Evolutionary conservation across 2,329 filamentous ascomycete genomes (phyloP).

Genomic region (Calonectria pseudoreteaudii): DNA sequence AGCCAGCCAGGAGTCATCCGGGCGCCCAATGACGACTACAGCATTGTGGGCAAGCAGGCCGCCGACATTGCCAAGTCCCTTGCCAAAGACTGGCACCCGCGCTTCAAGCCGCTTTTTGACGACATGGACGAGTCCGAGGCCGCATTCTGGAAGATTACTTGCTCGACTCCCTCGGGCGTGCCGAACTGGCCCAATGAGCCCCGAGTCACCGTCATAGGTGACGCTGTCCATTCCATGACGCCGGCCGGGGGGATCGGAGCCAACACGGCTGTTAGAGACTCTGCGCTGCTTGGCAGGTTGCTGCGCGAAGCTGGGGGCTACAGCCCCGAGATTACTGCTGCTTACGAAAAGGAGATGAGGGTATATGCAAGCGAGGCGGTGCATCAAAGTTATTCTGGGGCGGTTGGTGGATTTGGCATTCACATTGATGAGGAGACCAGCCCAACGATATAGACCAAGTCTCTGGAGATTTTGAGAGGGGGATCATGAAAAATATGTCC

Average conservation of each 20-base stretch:
- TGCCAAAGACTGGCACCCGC: constrained; percentile 66
- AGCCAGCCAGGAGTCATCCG: constrained; percentile 68
- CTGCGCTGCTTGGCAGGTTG: constrained; percentile 64
- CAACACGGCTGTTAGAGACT: constrained; percentile 67
- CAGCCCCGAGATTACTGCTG: constrained; percentile 63
- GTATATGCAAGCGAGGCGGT: constrained; percentile 70
- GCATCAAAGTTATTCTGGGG: constrained; percentile 62
- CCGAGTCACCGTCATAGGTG: constrained; percentile 69
- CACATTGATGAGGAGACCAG: constrained; percentile 56
- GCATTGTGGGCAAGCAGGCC: constrained; percentile 66
- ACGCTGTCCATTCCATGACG: constrained; percentile 69
- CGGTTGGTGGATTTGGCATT: constrained; percentile 56
- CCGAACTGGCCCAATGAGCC: constrained; percentile 70
- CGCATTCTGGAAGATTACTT: constrained; percentile 76
- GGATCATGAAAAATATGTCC: background rate
- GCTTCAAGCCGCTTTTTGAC: constrained; percentile 68
- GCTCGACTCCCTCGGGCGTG: constrained; percentile 68
- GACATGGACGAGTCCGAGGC: constrained; percentile 67
- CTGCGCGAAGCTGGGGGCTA: constrained; percentile 65
- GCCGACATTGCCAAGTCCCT: constrained; percentile 69
- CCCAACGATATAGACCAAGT: constrained; percentile 23
- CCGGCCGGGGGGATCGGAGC: constrained; percentile 68
- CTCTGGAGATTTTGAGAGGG: background rate
- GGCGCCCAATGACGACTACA: constrained; percentile 70
- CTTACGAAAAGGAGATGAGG: constrained; percentile 73